A percentile compares a stretch with the other conserved stretches of the same genome.
phyloP scores from a whole-genome alignment of 805 yeast species.

The Isabelozyma pseudorhagii region DNA sequence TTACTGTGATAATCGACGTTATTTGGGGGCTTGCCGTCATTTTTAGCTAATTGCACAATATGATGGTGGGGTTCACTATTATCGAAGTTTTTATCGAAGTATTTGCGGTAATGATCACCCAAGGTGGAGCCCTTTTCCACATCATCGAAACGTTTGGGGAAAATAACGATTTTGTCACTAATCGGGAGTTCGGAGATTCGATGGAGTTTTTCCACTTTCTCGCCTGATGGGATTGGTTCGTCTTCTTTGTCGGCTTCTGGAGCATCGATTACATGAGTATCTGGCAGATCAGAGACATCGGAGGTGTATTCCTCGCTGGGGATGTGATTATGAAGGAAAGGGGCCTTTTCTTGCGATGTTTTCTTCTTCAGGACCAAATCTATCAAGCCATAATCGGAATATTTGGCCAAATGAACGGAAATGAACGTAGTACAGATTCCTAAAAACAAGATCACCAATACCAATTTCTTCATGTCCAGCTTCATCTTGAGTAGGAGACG shows the following conservation, averaged over 20 bases:
- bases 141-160: conserved; percentile 2
- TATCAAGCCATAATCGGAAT: not conserved
- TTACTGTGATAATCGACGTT: not conserved
- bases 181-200: not conserved
- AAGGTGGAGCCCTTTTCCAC: not conserved
- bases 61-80: not conserved
- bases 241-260: not conserved
- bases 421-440: not conserved
- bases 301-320: not conserved
- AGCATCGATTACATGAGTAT: not conserved
- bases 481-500: not conserved
- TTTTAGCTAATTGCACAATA: not conserved
- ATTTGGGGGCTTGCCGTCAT: not conserved
- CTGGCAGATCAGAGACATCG: not conserved
- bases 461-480: not conserved
- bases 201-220: not conserved
- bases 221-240: not conserved
- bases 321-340: not conserved
- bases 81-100: not conserved
- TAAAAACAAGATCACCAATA: not conserved
- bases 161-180: conserved; percentile 1
- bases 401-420: not conserved
- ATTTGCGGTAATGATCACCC: not conserved
- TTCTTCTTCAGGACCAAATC: not conserved
- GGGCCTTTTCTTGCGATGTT: not conserved